phyloP scores from a whole-genome alignment of 2,329 filamentous ascomycete genomes.

The Sarocladium kiliense region DNA sequence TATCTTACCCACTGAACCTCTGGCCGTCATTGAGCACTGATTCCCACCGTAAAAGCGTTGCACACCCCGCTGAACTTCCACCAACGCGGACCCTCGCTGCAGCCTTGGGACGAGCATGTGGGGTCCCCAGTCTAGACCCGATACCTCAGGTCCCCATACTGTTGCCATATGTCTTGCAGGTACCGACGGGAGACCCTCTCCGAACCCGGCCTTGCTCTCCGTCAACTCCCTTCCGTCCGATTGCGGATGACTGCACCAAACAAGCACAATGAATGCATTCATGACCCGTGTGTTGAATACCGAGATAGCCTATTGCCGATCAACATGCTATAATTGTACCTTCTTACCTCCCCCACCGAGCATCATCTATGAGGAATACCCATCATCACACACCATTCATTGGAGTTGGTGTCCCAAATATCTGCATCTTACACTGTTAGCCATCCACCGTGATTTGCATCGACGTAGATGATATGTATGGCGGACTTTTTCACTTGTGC shows the following conservation, averaged over 20 bases:
- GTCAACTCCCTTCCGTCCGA: background rate
- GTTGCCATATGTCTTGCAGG: background rate
- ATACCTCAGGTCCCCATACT: background rate
- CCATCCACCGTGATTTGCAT: too few relatives aligned
- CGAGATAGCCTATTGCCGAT: too few relatives aligned
- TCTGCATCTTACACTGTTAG: too few relatives aligned
- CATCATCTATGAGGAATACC: too few relatives aligned
- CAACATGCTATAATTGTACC: too few relatives aligned
- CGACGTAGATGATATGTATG: too few relatives aligned
- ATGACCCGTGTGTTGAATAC: too few relatives aligned
- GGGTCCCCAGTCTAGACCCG: constrained; percentile 2
- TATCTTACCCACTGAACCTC: too few relatives aligned
- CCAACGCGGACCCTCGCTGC: background rate
- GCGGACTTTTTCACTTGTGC: too few relatives aligned
- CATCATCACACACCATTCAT: too few relatives aligned
- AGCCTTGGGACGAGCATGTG: background rate
- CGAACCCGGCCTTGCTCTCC: background rate
- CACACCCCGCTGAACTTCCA: background rate
- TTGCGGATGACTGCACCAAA: background rate
- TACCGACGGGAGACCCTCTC: background rate
- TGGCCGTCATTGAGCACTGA: background rate
- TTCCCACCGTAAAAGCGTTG: constrained; percentile 1
- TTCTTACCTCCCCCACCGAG: too few relatives aligned
- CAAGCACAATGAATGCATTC: background rate
- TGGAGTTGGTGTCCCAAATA: too few relatives aligned